phyloP scores from a whole-genome alignment of 768 basidiomycete species.

The Suillus weaverae region DNA sequence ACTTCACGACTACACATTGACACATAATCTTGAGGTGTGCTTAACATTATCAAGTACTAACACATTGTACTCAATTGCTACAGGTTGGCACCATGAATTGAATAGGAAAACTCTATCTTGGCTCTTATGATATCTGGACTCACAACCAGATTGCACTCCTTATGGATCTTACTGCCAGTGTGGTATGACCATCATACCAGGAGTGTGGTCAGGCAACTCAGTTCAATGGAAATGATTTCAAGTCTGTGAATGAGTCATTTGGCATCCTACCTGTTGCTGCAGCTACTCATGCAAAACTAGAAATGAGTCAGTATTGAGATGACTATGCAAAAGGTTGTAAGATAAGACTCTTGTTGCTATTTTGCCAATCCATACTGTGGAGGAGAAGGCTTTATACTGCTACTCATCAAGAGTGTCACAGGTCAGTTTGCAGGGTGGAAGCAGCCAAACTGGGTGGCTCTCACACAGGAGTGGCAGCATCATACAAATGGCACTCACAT shows the following conservation, averaged over 20 bases:
- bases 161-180: neutral
- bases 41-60: neutral
- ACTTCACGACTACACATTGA: conserved; percentile 22
- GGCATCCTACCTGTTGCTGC: conserved; percentile 9
- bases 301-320: conserved; percentile 17
- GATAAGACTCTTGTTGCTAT: conserved; percentile 26
- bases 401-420: conserved; percentile 3
- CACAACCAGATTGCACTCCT: conserved; percentile 15
- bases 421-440: neutral
- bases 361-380: conserved; percentile 27
- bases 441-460: conserved; percentile 16
- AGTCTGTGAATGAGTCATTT: conserved; percentile 10
- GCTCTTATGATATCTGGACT: conserved; percentile 27
- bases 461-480: conserved; percentile 13
- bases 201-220: neutral
- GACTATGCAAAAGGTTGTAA: conserved; percentile 2
- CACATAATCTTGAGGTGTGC: conserved; percentile 29
- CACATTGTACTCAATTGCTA: too few species aligned
- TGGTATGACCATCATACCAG: neutral
- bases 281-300: neutral
- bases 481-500: conserved; percentile 13
- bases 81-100: conserved; percentile 26
- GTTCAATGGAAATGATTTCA: conserved; percentile 17
- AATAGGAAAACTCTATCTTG: conserved; percentile 22
- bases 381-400: conserved; percentile 24